Percentiles rank a stretch among this genome's conserved stretches.
Evolutionary conservation across 305 asterid genomes (phyloP).

Genomic region (Rubia tinctorum): DNA sequence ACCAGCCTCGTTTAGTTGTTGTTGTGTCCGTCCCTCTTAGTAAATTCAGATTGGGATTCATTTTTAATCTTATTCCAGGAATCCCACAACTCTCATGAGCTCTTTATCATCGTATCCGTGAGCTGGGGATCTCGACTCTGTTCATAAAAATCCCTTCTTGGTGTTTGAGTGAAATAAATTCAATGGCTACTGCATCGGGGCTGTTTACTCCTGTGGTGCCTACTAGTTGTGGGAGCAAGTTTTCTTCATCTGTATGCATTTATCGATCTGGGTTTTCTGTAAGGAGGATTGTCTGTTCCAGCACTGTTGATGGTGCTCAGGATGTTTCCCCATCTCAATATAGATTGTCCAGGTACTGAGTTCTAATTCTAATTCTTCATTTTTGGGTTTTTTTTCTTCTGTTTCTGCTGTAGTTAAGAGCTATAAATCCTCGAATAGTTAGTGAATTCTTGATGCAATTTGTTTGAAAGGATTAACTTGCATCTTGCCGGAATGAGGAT

Average conservation of each 20-base stretch:
- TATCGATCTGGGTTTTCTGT: conserved; percentile 50
- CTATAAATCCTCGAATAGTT: not conserved
- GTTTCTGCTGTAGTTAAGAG: not conserved
- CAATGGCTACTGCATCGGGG: conserved; percentile 71
- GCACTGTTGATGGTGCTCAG: conserved; percentile 53
- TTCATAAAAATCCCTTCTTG: not conserved
- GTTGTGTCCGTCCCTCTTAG: conserved; percentile 14
- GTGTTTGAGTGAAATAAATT: not conserved
- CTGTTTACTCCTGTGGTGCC: conserved; percentile 46
- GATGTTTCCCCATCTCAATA: conserved; percentile 45
- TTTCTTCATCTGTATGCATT: conserved; percentile 39
- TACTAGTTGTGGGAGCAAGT: conserved; percentile 29
- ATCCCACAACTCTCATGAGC: conserved; percentile 6
- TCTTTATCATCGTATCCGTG: not conserved
- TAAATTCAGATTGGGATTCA: conserved; percentile 8
- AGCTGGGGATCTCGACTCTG: conserved; percentile 15
- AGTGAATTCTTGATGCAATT: conserved; percentile 11
- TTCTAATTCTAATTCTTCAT: conserved; percentile 3
- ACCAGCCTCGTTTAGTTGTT: conserved; percentile 10
- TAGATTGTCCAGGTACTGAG: conserved; percentile 41
- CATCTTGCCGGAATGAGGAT: not conserved
- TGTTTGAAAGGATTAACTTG: not conserved
- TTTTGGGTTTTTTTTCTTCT: not conserved
- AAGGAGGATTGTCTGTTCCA: conserved; percentile 46
- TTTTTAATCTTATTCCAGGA: not conserved